Evolutionary conservation across 306 rosid genomes (phyloP), one percentile per base, ranked within the genome.

Genomic region (Crotalaria pallida): DNA sequence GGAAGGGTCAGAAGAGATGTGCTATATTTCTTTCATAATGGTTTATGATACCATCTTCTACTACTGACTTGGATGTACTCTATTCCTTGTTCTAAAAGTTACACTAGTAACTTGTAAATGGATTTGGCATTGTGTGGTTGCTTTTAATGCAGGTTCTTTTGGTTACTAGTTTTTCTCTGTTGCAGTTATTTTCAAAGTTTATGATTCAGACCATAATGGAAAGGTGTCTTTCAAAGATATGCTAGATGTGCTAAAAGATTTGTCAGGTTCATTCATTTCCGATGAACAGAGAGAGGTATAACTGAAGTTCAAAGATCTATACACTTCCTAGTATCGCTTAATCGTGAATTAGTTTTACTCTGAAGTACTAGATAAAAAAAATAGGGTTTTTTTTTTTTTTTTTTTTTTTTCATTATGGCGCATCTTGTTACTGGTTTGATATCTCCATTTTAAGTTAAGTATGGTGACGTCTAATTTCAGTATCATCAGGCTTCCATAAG

Each of bases 231-330:
- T 87, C 79, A 81, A 83, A 44, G 95, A 90, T 73, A 82, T 94
- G 18, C 38, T 94, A 58, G 84, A 88, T 80, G 96, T 94, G 72
- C 86, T 94, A 49, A 79, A 69, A 45, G 99, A 94, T 84, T 75
- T 94, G 80, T 90, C 95, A 23, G 95, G 96, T 58, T 70, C 96
- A 47, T 94, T 87, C 81, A 84, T 94, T 88, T 82, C 95, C 16
- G 95, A 88, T 51, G 79, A 87, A 66, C 97, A 90, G 75, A 87
- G 96, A 90, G 97, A 88, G 97, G 98, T 94, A 88, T 69, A 33
- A 10, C 51, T n/a, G n/a, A n/a, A n/a, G n/a, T n/a, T n/a, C 64
- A 58, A 49, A 76, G 70, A 66, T 78, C 10, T 29, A 16, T 27
- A 27, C 29, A 19, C 34, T 73, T 58, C 36, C 33, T 34, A 62